Evolutionary conservation across 306 rosid species (phyloP).

Genomic region (Pyrus betulifolia): DNA sequence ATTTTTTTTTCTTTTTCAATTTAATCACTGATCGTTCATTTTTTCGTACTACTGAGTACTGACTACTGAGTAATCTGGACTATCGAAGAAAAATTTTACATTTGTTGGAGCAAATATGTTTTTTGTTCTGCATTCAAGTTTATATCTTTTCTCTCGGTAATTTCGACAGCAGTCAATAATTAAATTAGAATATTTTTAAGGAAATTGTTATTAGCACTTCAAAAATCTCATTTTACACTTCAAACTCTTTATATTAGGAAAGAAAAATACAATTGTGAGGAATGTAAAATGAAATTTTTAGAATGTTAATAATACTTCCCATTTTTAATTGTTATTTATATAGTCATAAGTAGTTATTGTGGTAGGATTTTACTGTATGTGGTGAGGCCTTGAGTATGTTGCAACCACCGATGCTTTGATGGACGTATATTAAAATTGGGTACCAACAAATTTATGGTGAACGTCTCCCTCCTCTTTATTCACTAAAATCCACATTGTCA

Average conservation of each 20-base stretch:
- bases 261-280: too few relatives aligned
- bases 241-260: too few relatives aligned
- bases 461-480: background rate
- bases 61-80: too few relatives aligned
- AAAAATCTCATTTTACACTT: too few relatives aligned
- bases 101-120: background rate
- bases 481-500: background rate
- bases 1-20: too few relatives aligned
- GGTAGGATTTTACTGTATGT: background rate
- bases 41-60: too few relatives aligned
- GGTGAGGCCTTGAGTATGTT: background rate
- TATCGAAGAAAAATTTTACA: too few relatives aligned
- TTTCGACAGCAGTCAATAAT: background rate
- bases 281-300: too few relatives aligned
- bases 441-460: background rate
- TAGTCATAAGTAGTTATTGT: background rate
- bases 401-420: background rate
- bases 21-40: too few relatives aligned
- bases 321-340: background rate
- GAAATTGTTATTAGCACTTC: too few relatives aligned
- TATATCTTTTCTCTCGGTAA: background rate
- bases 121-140: background rate
- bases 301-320: too few relatives aligned
- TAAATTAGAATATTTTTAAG: background rate
- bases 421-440: background rate